These are phyloP conservation scores for Lipomyces orientalis DNA, from an alignment of 805 yeast species.

Conservation along the genomic window DNA sequence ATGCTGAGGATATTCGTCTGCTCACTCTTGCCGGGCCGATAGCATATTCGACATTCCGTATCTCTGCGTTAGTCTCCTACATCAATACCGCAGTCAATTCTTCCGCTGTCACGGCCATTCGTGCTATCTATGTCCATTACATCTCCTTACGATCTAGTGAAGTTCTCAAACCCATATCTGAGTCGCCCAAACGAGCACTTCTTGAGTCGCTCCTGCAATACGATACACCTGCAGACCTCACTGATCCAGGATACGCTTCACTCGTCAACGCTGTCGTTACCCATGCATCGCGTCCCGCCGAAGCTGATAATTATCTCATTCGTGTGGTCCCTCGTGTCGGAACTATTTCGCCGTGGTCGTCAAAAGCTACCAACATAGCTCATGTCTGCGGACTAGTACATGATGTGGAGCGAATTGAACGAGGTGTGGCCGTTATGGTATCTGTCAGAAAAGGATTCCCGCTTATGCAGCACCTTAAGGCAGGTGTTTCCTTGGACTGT, in stretches of 20 bases:
- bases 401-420: slow-evolving; percentile 81
- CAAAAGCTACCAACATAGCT: slow-evolving; percentile 95
- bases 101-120: slow-evolving; percentile 69
- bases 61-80: slow-evolving; percentile 70
- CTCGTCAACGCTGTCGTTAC: slow-evolving; percentile 48
- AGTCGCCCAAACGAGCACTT: slow-evolving; percentile 46
- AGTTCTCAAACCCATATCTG: slow-evolving; percentile 7
- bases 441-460: slow-evolving; percentile 76
- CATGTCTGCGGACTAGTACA: slow-evolving; percentile 81
- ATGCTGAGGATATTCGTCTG: slow-evolving; percentile 14
- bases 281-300: slow-evolving; percentile 43
- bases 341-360: slow-evolving; percentile 98
- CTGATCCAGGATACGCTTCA: slow-evolving; percentile 53
- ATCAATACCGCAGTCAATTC: slow-evolving; percentile 73
- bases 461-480: slow-evolving; percentile 58
- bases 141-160: slow-evolving; percentile 56
- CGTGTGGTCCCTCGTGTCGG: slow-evolving; percentile 91
- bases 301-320: slow-evolving; percentile 58
- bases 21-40: slow-evolving; percentile 80
- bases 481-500: slow-evolving; percentile 66
- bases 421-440: slow-evolving; percentile 81
- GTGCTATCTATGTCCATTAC: slow-evolving; percentile 81
- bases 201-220: slow-evolving; percentile 72
- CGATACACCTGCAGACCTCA: slow-evolving; percentile 66
- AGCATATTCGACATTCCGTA: slow-evolving; percentile 87